phyloP scores from a whole-genome alignment of 2,329 filamentous ascomycete genomes.

The Talaromyces verruculosus region DNA sequence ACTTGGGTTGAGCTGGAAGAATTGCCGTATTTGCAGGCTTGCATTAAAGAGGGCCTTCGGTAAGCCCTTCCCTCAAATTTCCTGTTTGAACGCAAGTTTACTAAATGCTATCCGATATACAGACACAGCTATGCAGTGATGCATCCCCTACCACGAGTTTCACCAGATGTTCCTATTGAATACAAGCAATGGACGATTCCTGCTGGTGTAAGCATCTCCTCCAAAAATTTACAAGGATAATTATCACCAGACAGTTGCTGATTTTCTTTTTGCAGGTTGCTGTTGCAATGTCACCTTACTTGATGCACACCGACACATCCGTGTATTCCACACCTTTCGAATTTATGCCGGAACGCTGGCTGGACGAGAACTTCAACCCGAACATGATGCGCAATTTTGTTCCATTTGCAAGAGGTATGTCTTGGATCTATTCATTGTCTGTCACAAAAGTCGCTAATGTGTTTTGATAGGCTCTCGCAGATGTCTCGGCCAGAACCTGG shows the following conservation, averaged over 20 bases:
- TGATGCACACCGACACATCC: conserved; percentile 28
- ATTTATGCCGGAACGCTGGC: conserved; percentile 34
- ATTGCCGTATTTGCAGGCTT: conserved; percentile 31
- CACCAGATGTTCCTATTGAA: conserved; percentile 24
- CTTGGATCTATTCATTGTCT: neutral
- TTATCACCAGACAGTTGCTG: neutral
- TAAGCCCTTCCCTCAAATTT: neutral
- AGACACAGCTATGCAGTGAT: conserved; percentile 41
- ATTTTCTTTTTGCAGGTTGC: conserved; percentile 20
- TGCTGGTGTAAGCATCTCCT: conserved; percentile 6
- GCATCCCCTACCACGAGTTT: conserved; percentile 31
- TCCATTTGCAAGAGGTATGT: conserved; percentile 37
- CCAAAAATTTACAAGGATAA: no score
- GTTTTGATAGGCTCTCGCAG: conserved; percentile 36
- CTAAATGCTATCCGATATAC: conserved; percentile 25
- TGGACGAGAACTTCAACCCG: conserved; percentile 30
- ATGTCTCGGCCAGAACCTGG: conserved; percentile 45
- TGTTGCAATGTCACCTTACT: conserved; percentile 35
- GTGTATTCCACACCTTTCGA: conserved; percentile 30
- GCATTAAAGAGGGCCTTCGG: conserved; percentile 32
- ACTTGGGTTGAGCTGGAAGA: conserved; percentile 30
- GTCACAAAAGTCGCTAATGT: neutral
- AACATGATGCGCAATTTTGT: conserved; percentile 35
- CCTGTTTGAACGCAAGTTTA: neutral
- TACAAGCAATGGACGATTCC: conserved; percentile 30